Conservation (phyloP, 2,329 filamentous ascomycete species). For the Pseudogymnoascus sp. region DNA sequence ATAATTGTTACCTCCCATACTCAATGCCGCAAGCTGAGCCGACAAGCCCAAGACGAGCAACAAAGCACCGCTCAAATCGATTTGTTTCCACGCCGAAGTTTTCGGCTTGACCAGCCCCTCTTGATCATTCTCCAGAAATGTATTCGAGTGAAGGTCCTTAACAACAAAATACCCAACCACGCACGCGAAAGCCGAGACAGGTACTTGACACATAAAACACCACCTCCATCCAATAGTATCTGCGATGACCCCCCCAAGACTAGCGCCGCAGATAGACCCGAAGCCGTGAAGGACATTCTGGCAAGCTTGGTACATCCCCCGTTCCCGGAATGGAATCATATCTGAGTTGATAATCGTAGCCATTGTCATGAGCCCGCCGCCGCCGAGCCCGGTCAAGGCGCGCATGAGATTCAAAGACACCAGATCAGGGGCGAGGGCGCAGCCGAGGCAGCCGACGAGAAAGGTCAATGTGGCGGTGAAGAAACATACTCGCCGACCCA, state of each 20-base stretch:
- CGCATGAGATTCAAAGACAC: constrained; percentile 54
- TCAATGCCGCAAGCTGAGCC: constrained; percentile 45
- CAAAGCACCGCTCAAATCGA: constrained; percentile 50
- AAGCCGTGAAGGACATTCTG: constrained; percentile 55
- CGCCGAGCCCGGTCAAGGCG: constrained; percentile 59
- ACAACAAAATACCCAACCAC: constrained; percentile 45
- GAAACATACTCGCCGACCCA: constrained; percentile 55
- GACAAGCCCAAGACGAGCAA: constrained; percentile 51
- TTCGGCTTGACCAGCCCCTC: constrained; percentile 18
- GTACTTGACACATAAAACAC: constrained; percentile 56
- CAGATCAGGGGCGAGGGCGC: constrained; percentile 50
- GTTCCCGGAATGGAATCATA: constrained; percentile 47
- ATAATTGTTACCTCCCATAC: constrained; percentile 46
- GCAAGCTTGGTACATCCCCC: constrained; percentile 51
- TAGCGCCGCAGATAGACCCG: constrained; percentile 53
- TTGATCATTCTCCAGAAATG: constrained; percentile 13
- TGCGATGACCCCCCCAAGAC: constrained; percentile 55
- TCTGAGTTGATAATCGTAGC: constrained; percentile 55
- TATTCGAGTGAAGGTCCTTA: constrained; percentile 30
- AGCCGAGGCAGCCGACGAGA: constrained; percentile 54
- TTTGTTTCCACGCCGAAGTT: constrained; percentile 39
- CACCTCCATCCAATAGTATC: constrained; percentile 60
- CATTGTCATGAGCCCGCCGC: constrained; percentile 62
- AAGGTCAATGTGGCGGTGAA: constrained; percentile 57
- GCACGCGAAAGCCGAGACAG: constrained; percentile 47